These are phyloP conservation scores for Penicillium steckii DNA, from an alignment of 495 filamentous ascomycete species.

Conservation along the genomic window DNA sequence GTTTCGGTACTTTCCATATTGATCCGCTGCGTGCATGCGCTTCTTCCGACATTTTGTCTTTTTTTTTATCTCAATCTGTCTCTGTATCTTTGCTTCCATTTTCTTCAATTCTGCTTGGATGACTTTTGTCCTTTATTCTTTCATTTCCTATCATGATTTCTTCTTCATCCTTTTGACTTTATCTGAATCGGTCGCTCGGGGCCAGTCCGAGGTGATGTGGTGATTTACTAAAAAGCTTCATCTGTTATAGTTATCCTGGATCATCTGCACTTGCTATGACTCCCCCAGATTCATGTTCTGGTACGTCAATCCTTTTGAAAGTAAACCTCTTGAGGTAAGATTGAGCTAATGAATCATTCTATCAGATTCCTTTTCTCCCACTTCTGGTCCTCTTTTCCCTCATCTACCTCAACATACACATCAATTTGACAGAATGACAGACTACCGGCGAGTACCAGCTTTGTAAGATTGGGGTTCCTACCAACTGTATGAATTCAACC, in stretches of 20 bases:
- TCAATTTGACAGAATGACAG: slow-evolving; percentile 42
- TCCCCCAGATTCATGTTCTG: slow-evolving; percentile 47
- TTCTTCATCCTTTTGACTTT: slow-evolving; percentile 3
- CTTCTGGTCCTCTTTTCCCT: slow-evolving; percentile 38
- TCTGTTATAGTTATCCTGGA: slow-evolving; percentile 36
- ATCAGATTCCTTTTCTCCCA: slow-evolving; percentile 42
- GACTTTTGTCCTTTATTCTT: slow-evolving; percentile 1
- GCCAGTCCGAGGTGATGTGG: slow-evolving; percentile 15
- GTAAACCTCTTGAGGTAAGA: not conserved
- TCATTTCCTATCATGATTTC: slow-evolving; percentile 13
- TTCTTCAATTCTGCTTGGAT: slow-evolving; percentile 9
- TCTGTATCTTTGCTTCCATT: slow-evolving; percentile 10
- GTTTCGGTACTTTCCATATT: slow-evolving; percentile 32
- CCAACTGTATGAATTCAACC: not conserved
- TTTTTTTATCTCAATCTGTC: slow-evolving; percentile 20
- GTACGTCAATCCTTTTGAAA: slow-evolving; percentile 26
- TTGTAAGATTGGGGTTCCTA: slow-evolving; percentile 34
- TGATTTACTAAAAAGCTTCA: slow-evolving; percentile 24
- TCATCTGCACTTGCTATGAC: slow-evolving; percentile 46
- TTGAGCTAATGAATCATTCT: slow-evolving; percentile 17
- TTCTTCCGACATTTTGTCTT: slow-evolving; percentile 29
- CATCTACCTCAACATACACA: slow-evolving; percentile 32
- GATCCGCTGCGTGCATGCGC: slow-evolving; percentile 28
- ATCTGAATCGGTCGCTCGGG: not conserved
- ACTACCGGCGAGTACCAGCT: slow-evolving; percentile 41